Evolutionary conservation across 495 filamentous ascomycete genomes (phyloP).

Genomic region (Penicillium alfredii): DNA sequence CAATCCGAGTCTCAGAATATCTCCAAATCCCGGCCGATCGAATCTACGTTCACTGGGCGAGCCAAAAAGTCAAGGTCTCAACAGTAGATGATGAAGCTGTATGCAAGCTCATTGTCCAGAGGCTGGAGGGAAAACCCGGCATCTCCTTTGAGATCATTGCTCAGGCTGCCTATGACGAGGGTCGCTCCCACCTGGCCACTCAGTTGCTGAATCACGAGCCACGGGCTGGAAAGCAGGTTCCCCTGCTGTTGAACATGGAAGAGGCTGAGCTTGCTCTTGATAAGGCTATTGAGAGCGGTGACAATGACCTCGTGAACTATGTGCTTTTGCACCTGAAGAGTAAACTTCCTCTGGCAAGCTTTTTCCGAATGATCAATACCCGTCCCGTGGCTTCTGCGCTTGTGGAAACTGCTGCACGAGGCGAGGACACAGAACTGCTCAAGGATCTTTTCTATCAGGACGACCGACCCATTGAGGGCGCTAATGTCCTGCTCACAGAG

Average conservation of each 20-base stretch:
- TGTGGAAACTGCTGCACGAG: slow-evolving; percentile 74
- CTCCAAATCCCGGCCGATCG: slow-evolving; percentile 78
- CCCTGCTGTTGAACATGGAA: slow-evolving; percentile 89
- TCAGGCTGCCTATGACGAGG: slow-evolving; percentile 92
- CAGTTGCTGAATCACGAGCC: slow-evolving; percentile 89
- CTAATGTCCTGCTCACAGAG: slow-evolving; percentile 79
- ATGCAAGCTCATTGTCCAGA: slow-evolving; percentile 79
- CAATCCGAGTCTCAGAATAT: slow-evolving; percentile 83
- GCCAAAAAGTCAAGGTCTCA: slow-evolving; percentile 82
- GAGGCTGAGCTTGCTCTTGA: slow-evolving; percentile 94
- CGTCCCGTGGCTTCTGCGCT: slow-evolving; percentile 84
- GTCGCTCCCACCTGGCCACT: slow-evolving; percentile 77
- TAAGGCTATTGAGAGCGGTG: slow-evolving; percentile 93
- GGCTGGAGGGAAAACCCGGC: slow-evolving; percentile 76
- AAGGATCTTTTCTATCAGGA: slow-evolving; percentile 99
- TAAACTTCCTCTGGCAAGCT: slow-evolving; percentile 81
- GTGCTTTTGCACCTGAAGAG: slow-evolving; percentile 85
- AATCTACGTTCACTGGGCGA: slow-evolving; percentile 96
- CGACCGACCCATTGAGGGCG: slow-evolving; percentile 83
- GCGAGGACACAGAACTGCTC: slow-evolving; percentile 72
- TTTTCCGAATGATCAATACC: slow-evolving; percentile 87
- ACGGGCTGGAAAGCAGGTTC: slow-evolving; percentile 89
- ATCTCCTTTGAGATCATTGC: slow-evolving; percentile 95
- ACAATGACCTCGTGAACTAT: slow-evolving; percentile 85
- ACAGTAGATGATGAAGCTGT: slow-evolving; percentile 82